A percentile compares a stretch with the other conserved stretches of the same genome.
Evolutionary conservation across 371 early-diverging fungal species (phyloP).

Genomic region (Rhizopus stolonifer): DNA sequence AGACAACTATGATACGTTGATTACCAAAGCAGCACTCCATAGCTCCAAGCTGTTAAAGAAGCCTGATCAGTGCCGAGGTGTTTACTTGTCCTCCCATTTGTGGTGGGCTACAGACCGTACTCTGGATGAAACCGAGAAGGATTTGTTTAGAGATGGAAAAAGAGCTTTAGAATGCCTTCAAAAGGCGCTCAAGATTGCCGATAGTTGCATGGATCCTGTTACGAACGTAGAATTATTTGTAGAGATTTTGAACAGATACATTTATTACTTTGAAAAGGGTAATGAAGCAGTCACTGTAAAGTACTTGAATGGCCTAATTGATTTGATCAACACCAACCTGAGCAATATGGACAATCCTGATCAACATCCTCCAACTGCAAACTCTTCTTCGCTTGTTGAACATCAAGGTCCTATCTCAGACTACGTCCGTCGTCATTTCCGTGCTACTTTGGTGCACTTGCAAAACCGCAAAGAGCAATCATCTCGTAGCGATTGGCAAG

Average conservation of each 20-base stretch:
- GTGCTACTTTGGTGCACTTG: constrained; percentile 59
- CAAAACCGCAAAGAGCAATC: constrained; percentile 31
- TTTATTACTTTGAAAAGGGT: constrained; percentile 85
- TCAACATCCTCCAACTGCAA: constrained; percentile 62
- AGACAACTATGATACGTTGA: constrained; percentile 90
- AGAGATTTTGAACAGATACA: constrained; percentile 85
- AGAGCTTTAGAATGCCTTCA: constrained; percentile 83
- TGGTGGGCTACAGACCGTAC: constrained; percentile 76
- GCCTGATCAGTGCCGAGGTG: constrained; percentile 88
- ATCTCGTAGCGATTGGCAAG: constrained; percentile 19
- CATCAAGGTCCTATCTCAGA: constrained; percentile 51
- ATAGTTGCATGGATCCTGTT: constrained; percentile 82
- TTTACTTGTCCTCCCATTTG: constrained; percentile 76
- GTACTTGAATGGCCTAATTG: constrained; percentile 87
- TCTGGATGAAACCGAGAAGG: constrained; percentile 29
- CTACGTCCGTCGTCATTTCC: constrained; percentile 67
- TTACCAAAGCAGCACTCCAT: constrained; percentile 82
- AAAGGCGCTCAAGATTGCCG: constrained; percentile 89
- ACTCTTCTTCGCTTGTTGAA: constrained; percentile 58
- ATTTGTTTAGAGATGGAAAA: constrained; percentile 74
- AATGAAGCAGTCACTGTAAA: constrained; percentile 77
- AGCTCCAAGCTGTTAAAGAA: constrained; percentile 85
- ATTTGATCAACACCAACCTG: constrained; percentile 78
- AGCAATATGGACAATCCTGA: constrained; percentile 67
- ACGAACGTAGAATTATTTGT: constrained; percentile 86